A percentile compares a stretch with the other conserved stretches of the same genome.
Conservation (phyloP, 306 rosid species). For the Betula pendula region DNA sequence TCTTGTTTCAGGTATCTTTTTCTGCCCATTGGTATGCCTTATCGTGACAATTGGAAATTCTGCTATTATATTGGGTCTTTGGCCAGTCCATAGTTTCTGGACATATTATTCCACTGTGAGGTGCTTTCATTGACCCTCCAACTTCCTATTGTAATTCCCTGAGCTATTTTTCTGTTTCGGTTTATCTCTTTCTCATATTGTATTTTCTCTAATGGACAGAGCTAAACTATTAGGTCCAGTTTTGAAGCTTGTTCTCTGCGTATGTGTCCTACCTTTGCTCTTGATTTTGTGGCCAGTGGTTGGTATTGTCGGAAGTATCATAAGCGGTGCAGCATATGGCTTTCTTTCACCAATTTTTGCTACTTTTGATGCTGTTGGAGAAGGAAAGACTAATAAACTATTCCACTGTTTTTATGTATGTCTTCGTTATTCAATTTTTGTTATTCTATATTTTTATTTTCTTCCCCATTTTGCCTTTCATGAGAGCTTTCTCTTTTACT, state of each 20-base stretch:
- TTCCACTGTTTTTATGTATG: constrained; percentile 77
- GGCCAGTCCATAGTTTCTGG: constrained; percentile 71
- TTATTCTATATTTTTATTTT: constrained; percentile 13
- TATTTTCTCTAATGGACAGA: constrained; percentile 45
- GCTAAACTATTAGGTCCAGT: constrained; percentile 73
- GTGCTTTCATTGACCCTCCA: constrained; percentile 43
- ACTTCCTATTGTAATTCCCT: constrained; percentile 15
- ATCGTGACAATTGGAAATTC: constrained; percentile 74
- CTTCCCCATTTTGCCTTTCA: constrained; percentile 24
- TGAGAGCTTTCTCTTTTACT: constrained; percentile 27
- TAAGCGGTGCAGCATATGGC: constrained; percentile 86
- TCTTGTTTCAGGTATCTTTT: constrained; percentile 67
- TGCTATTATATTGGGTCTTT: constrained; percentile 72
- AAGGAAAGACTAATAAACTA: constrained; percentile 61
- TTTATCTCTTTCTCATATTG: constrained; percentile 23
- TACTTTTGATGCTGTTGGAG: constrained; percentile 87
- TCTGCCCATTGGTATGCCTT: constrained; percentile 71
- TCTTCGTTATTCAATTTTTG: constrained; percentile 23
- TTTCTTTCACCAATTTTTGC: constrained; percentile 68
- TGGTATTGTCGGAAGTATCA: constrained; percentile 74
- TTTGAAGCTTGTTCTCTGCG: constrained; percentile 70
- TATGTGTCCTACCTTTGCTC: constrained; percentile 58
- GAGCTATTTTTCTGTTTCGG: constrained; percentile 2
- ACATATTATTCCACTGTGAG: constrained; percentile 73
- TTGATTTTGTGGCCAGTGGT: constrained; percentile 66